These are phyloP conservation scores for Microcera coccophila DNA, from an alignment of 2,329 filamentous ascomycete species.

Conservation along the genomic window DNA sequence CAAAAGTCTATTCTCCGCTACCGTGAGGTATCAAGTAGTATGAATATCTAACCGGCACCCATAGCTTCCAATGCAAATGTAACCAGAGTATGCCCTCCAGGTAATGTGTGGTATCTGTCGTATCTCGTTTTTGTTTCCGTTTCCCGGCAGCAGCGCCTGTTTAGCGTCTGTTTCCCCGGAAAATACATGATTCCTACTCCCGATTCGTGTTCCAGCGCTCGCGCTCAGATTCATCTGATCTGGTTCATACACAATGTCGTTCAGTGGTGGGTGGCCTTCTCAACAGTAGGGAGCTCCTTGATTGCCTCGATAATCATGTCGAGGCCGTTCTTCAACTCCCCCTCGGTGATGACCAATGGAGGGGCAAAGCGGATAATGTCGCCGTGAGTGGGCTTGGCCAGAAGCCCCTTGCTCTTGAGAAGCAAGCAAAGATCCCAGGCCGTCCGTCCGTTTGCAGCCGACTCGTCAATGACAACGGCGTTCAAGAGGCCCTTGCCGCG, in stretches of 20 bases:
- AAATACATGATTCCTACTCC: conserved; percentile 14
- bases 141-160: conserved; percentile 9
- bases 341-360: conserved; percentile 87
- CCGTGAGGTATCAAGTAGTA: neutral
- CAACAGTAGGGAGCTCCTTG: conserved; percentile 67
- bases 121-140: conserved; percentile 18
- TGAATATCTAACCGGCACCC: neutral
- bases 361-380: conserved; percentile 99
- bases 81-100: neutral
- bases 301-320: conserved; percentile 78
- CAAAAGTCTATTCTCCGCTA: neutral
- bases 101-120: conserved; percentile 17
- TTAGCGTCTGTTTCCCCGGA: conserved; percentile 5
- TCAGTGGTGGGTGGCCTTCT: conserved; percentile 38
- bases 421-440: conserved; percentile 97
- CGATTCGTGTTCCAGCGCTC: conserved; percentile 20
- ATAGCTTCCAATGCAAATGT: neutral
- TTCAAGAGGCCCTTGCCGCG: conserved; percentile 93
- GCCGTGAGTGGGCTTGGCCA: conserved; percentile 97
- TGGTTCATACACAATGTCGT: conserved; percentile 1
- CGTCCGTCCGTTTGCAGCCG: conserved; percentile 74
- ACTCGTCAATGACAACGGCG: conserved; percentile 92
- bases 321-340: conserved; percentile 74
- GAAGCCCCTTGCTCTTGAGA: conserved; percentile 88
- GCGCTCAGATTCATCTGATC: conserved; percentile 17